A percentile compares a stretch with the other conserved stretches of the same genome.
Evolutionary conservation across 2,329 filamentous ascomycete species (phyloP).

Genomic region (Diaporthe citri): DNA sequence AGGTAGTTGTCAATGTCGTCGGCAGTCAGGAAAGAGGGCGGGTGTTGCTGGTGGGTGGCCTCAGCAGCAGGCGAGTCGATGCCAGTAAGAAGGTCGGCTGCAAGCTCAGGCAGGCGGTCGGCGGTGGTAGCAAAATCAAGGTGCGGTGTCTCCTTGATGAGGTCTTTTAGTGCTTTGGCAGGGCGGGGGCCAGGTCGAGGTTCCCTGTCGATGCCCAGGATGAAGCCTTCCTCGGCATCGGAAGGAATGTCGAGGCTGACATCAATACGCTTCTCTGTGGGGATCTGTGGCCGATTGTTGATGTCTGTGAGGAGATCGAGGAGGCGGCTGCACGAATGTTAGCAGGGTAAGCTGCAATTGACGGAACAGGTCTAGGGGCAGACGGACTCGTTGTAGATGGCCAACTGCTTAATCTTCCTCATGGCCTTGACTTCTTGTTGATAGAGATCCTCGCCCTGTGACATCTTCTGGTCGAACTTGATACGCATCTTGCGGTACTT

Average conservation of each 20-base stretch:
- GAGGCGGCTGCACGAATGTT: constrained; percentile 73
- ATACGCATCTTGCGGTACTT: constrained; percentile 95
- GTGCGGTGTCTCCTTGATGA: constrained; percentile 67
- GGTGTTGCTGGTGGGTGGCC: constrained; percentile 65
- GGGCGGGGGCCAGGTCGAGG: constrained; percentile 50
- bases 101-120: constrained; percentile 71
- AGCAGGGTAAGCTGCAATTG: constrained; percentile 38
- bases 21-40: constrained; percentile 75
- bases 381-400: constrained; percentile 91
- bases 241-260: constrained; percentile 65
- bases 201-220: constrained; percentile 88
- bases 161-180: constrained; percentile 62
- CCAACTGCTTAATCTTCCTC: constrained; percentile 83
- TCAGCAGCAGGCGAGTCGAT: constrained; percentile 53
- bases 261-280: constrained; percentile 80
- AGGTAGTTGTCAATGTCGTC: constrained; percentile 83
- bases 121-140: constrained; percentile 65
- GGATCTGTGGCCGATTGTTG: constrained; percentile 86
- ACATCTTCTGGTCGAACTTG: constrained; percentile 81
- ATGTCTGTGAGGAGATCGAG: constrained; percentile 91
- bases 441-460: constrained; percentile 85
- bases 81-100: constrained; percentile 62
- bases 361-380: background rate
- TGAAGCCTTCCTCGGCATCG: constrained; percentile 66
- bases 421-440: constrained; percentile 84